These are phyloP conservation scores for Akanthomyces lecanii DNA, from an alignment of 2,329 filamentous ascomycete species.

Conservation along the genomic window DNA sequence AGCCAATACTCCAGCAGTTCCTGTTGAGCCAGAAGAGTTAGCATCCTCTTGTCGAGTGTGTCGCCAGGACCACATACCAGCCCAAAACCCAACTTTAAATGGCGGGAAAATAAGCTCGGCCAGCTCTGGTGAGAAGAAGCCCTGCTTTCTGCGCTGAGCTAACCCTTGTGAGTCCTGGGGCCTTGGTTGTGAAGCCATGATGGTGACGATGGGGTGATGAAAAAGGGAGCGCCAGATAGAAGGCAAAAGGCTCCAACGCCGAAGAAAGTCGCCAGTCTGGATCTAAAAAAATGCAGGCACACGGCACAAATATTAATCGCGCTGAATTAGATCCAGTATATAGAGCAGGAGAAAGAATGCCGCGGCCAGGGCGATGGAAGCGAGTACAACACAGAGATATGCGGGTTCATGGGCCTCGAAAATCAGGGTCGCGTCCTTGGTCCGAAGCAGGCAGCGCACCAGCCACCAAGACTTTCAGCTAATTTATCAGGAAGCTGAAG, in stretches of 20 bases:
- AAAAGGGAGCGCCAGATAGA: background rate
- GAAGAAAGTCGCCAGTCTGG: background rate
- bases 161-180: conserved; percentile 21
- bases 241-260: background rate
- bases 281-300: background rate
- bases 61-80: conserved; percentile 40
- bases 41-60: background rate
- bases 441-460: background rate
- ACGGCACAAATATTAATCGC: background rate
- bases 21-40: conserved; percentile 33
- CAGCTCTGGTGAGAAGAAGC: conserved; percentile 41
- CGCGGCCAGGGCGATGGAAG: background rate
- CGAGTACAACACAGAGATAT: background rate
- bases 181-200: conserved; percentile 20
- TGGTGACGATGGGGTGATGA: conserved; percentile 1
- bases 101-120: conserved; percentile 46
- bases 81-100: conserved; percentile 55
- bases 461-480: no score
- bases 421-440: conserved; percentile 13
- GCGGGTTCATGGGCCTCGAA: background rate
- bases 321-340: background rate
- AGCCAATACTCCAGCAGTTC: conserved; percentile 56
- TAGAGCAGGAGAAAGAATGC: background rate
- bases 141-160: conserved; percentile 27
- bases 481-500: background rate